Conservation (phyloP, 2,329 filamentous ascomycete genomes). For the Penicillium sp. region DNA sequence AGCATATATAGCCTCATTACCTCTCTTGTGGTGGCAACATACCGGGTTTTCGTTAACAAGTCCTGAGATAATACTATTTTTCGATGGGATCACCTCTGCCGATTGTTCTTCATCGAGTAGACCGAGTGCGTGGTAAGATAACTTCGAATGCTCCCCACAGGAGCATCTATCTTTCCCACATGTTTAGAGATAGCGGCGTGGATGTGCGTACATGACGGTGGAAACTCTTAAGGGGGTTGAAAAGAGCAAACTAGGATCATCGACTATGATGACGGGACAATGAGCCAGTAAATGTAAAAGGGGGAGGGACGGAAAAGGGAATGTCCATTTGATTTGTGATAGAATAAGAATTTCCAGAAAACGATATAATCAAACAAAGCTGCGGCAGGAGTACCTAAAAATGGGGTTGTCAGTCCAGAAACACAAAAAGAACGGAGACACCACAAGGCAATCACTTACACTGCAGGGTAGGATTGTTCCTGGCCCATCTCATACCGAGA, state of each 20-base stretch:
- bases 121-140: background rate
- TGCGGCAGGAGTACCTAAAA: constrained; percentile 45
- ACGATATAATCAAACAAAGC: constrained; percentile 37
- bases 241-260: background rate
- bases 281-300: background rate
- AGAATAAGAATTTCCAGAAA: constrained; percentile 3
- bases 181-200: background rate
- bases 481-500: constrained; percentile 60
- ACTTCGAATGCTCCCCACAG: background rate
- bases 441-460: constrained; percentile 50
- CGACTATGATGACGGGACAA: background rate
- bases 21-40: too few species aligned
- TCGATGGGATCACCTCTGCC: too few species aligned
- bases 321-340: background rate
- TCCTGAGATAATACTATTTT: too few species aligned
- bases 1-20: too few species aligned
- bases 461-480: constrained; percentile 64
- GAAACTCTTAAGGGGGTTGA: background rate
- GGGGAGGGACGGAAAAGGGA: background rate
- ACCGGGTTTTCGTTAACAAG: too few species aligned
- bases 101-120: background rate
- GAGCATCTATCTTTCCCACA: background rate
- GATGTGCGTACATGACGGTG: background rate
- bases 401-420: constrained; percentile 12
- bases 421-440: background rate